A percentile compares a stretch with the other conserved stretches of the same genome.
Evolutionary conservation across 768 basidiomycete genomes (phyloP).

Genomic region (Royoungia palumana): DNA sequence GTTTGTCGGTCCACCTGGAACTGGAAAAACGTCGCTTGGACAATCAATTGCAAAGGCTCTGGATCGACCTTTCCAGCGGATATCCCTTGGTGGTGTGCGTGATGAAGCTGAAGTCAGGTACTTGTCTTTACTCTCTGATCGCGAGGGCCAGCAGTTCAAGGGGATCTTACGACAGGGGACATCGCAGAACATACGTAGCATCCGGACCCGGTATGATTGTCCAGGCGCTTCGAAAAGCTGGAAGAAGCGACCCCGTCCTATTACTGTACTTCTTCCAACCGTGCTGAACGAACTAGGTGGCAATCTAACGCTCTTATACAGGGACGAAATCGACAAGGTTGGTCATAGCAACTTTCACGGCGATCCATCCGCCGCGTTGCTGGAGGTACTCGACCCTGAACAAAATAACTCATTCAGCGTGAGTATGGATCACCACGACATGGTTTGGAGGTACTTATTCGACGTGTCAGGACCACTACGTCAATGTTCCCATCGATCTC

Average conservation of each 20-base stretch:
- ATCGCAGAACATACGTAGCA: conserved; percentile 87
- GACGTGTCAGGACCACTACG: conserved; percentile 75
- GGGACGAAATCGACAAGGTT: conserved; percentile 91
- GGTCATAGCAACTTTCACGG: conserved; percentile 87
- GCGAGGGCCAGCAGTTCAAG: conserved; percentile 4
- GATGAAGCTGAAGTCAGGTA: conserved; percentile 83
- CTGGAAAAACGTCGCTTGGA: conserved; percentile 89
- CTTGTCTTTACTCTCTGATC: conserved; percentile 4
- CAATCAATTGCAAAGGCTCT: conserved; percentile 84
- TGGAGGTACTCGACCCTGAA: conserved; percentile 93
- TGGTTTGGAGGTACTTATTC: background rate
- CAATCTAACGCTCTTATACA: conserved; percentile 10
- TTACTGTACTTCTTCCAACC: conserved; percentile 43
- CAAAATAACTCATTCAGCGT: conserved; percentile 85
- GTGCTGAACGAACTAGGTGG: background rate
- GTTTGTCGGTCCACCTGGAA: conserved; percentile 88
- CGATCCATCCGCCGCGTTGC: conserved; percentile 83
- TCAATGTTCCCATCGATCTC: conserved; percentile 85
- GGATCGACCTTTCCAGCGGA: conserved; percentile 84
- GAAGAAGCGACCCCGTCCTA: conserved; percentile 75
- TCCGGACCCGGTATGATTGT: conserved; percentile 83
- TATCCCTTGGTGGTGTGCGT: conserved; percentile 87
- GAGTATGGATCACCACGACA: conserved; percentile 16
- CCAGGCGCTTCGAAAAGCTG: conserved; percentile 82
- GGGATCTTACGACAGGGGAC: conserved; percentile 37